A percentile compares a stretch with the other conserved stretches of the same genome.
Evolutionary conservation across 805 yeast genomes (phyloP).

Genomic region (Clavispora fructus): DNA sequence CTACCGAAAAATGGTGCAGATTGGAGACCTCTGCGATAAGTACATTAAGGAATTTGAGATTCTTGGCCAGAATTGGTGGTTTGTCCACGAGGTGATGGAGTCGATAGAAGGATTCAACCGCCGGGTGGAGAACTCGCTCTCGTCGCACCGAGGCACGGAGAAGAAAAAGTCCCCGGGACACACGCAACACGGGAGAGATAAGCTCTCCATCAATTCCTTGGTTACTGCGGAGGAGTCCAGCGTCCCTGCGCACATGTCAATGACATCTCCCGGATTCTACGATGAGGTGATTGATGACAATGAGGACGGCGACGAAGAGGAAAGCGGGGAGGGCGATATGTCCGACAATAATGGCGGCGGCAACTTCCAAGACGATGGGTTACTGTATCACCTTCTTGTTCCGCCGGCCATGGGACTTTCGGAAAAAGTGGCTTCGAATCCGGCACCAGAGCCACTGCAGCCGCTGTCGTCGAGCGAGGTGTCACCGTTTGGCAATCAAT

Average conservation of each 20-base stretch:
- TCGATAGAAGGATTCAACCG: slow-evolving; percentile 5
- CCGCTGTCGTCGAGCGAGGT: neutral
- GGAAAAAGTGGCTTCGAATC: neutral
- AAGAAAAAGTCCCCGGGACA: neutral
- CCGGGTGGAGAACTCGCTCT: neutral
- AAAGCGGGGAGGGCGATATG: neutral
- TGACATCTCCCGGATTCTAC: slow-evolving; percentile 15
- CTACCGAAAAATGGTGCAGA: neutral
- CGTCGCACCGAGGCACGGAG: neutral
- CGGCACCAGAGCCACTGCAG: neutral
- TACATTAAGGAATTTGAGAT: slow-evolving; percentile 7
- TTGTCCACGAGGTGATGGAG: slow-evolving; percentile 10
- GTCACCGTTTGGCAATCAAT: neutral
- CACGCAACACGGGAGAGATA: neutral
- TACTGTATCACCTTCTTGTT: neutral
- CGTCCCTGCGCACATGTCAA: slow-evolving; percentile 11
- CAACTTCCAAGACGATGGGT: neutral
- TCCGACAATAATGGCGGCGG: neutral
- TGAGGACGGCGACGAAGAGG: slow-evolving; percentile 7
- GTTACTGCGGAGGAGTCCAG: slow-evolving; percentile 9
- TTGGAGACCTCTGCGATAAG: slow-evolving; percentile 1
- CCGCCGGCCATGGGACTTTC: neutral
- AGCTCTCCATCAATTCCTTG: slow-evolving; percentile 8
- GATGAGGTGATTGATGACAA: slow-evolving; percentile 9
- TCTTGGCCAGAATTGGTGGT: slow-evolving; percentile 15